Percentiles rank a stretch among this genome's conserved stretches.
phyloP scores from a whole-genome alignment of 306 rosid genomes.

The Inga oerstediana region DNA sequence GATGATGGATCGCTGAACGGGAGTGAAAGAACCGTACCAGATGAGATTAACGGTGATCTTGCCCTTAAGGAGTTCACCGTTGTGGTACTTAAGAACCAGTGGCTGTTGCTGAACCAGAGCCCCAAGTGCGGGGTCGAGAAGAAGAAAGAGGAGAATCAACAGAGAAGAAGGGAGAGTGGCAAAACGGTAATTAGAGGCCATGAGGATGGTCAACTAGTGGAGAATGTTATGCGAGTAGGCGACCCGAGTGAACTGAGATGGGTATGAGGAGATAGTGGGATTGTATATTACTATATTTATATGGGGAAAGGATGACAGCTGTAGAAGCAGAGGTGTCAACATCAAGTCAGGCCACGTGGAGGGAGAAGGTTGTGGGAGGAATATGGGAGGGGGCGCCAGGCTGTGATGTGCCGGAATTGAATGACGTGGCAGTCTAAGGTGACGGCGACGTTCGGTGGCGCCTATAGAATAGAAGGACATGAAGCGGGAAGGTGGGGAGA shows the following conservation, averaged over 20 bases:
- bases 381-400: slow-evolving; percentile 28
- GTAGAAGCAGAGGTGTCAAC: slow-evolving; percentile 35
- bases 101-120: slow-evolving; percentile 64
- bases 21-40: slow-evolving; percentile 77
- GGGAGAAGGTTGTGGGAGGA: neutral
- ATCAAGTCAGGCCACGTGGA: slow-evolving; percentile 27
- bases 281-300: slow-evolving; percentile 31
- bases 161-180: slow-evolving; percentile 31
- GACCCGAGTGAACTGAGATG: neutral
- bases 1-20: slow-evolving; percentile 69
- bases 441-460: slow-evolving; percentile 18
- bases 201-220: neutral
- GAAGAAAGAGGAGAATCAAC: neutral
- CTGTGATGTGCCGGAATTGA: slow-evolving; percentile 31
- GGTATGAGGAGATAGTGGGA: neutral
- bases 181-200: slow-evolving; percentile 35
- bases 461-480: neutral
- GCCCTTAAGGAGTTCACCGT: slow-evolving; percentile 75
- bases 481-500: neutral
- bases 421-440: neutral
- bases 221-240: neutral
- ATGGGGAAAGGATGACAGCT: slow-evolving; percentile 40
- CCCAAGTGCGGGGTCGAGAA: slow-evolving; percentile 11
- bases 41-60: slow-evolving; percentile 66
- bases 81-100: slow-evolving; percentile 65